phyloP scores from a whole-genome alignment of 306 rosid species.

The Acacia melanoxylon region DNA sequence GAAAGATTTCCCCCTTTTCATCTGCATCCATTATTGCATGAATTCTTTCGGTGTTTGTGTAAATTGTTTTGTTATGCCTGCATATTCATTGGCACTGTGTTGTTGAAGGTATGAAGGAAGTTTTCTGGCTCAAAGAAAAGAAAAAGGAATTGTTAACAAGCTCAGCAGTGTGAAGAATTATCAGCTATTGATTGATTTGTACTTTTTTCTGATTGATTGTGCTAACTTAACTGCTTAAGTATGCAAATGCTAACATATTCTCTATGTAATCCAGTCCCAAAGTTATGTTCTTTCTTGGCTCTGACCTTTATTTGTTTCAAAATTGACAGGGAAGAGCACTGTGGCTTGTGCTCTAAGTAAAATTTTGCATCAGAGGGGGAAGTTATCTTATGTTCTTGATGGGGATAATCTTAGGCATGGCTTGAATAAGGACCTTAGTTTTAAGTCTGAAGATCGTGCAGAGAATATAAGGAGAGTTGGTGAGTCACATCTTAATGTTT shows the following conservation, averaged over 20 bases:
- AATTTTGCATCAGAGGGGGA: slow-evolving; percentile 62
- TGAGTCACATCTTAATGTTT: slow-evolving; percentile 32
- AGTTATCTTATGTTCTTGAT: slow-evolving; percentile 67
- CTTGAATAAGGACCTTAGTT: slow-evolving; percentile 68
- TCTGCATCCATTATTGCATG: background rate
- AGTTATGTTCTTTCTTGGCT: background rate
- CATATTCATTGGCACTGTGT: background rate
- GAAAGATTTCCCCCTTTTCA: background rate
- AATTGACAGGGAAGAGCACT: slow-evolving; percentile 70
- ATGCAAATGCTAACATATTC: slow-evolving; percentile 3
- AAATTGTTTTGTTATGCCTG: background rate
- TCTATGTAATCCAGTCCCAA: background rate
- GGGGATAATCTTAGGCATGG: slow-evolving; percentile 89
- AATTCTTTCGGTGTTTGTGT: background rate
- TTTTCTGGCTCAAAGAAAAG: slow-evolving; percentile 12
- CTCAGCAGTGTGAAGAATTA: background rate
- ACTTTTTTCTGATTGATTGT: background rate
- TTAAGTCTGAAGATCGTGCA: slow-evolving; percentile 67
- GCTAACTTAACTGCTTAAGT: background rate
- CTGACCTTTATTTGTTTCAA: background rate
- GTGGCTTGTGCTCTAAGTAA: slow-evolving; percentile 73
- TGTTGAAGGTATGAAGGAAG: background rate
- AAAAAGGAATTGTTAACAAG: background rate
- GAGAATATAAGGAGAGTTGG: slow-evolving; percentile 80
- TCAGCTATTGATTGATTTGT: background rate